These are phyloP conservation scores for Yarrowia sp. DNA, from an alignment of 805 yeast genomes.

Conservation along the genomic window DNA sequence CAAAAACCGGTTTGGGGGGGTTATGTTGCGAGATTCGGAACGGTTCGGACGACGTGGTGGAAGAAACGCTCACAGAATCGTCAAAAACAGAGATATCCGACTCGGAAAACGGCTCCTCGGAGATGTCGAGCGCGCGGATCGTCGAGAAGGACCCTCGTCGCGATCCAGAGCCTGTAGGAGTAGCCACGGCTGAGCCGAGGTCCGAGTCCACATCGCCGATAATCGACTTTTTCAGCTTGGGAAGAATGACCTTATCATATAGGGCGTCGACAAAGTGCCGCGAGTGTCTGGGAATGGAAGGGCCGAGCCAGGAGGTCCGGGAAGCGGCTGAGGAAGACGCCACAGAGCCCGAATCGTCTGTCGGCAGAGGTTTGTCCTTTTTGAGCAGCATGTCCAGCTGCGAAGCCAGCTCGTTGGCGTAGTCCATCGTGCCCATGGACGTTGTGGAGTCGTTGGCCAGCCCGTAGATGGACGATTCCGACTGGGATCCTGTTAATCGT, in stretches of 20 bases:
- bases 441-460: constrained; percentile 28
- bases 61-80: constrained; percentile 4
- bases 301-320: constrained; percentile 14
- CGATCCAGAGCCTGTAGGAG: constrained; percentile 33
- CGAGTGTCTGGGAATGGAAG: constrained; percentile 28
- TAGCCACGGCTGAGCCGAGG: constrained; percentile 22
- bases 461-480: constrained; percentile 19
- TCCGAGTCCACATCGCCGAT: constrained; percentile 28
- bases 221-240: constrained; percentile 34
- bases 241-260: constrained; percentile 27
- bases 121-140: constrained; percentile 28
- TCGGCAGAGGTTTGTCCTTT: constrained; percentile 5
- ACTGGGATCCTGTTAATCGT: constrained; percentile 23
- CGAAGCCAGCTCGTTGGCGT: constrained; percentile 32
- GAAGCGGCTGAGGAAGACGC: constrained; percentile 6
- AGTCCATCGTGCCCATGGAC: constrained; percentile 33
- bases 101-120: constrained; percentile 38
- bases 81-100: constrained; percentile 31
- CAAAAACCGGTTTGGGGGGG: constrained; percentile 31
- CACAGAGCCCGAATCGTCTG: background rate
- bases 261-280: constrained; percentile 35
- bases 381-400: constrained; percentile 29
- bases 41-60: background rate
- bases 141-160: constrained; percentile 27
- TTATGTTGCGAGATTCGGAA: constrained; percentile 24